A percentile compares a stretch with the other conserved stretches of the same genome.
phyloP scores from a whole-genome alignment of 306 rosid genomes.

The Ziziphus jujuba region DNA sequence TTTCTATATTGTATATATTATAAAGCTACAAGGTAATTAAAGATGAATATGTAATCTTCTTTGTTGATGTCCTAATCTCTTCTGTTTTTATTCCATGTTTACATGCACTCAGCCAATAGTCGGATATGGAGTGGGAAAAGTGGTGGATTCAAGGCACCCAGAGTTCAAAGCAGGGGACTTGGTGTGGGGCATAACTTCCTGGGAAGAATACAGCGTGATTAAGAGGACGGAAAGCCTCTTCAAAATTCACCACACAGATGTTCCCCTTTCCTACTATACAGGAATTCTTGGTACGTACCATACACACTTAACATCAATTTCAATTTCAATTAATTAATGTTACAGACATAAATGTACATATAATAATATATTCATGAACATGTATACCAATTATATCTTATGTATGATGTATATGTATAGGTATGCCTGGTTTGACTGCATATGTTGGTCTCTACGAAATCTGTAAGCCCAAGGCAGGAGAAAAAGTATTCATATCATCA shows the following conservation, averaged over 20 bases:
- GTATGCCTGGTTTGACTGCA: not conserved
- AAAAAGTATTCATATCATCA: not conserved
- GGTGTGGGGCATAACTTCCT: conserved; percentile 18
- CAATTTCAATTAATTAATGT: too few species aligned
- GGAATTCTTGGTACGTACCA: conserved; percentile 4
- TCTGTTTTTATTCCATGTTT: too few species aligned
- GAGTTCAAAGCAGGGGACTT: conserved; percentile 19
- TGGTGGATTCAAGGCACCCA: conserved; percentile 11
- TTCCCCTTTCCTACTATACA: conserved; percentile 12
- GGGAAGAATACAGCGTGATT: conserved; percentile 19
- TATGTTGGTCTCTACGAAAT: not conserved
- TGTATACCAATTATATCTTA: too few species aligned
- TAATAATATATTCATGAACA: too few species aligned
- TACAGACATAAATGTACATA: too few species aligned
- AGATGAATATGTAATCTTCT: not conserved
- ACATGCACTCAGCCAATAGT: conserved; percentile 15
- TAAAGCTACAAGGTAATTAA: not conserved
- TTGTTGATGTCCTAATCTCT: too few species aligned
- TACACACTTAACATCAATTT: too few species aligned
- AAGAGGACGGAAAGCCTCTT: not conserved
- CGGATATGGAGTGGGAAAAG: conserved; percentile 14
- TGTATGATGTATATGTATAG: not conserved
- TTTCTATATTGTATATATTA: too few species aligned
- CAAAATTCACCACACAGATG: conserved; percentile 18
- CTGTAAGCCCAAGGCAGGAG: not conserved